These are phyloP conservation scores for Rhynchosporium agropyri DNA, from an alignment of 2,329 filamentous ascomycete species.

Conservation along the genomic window DNA sequence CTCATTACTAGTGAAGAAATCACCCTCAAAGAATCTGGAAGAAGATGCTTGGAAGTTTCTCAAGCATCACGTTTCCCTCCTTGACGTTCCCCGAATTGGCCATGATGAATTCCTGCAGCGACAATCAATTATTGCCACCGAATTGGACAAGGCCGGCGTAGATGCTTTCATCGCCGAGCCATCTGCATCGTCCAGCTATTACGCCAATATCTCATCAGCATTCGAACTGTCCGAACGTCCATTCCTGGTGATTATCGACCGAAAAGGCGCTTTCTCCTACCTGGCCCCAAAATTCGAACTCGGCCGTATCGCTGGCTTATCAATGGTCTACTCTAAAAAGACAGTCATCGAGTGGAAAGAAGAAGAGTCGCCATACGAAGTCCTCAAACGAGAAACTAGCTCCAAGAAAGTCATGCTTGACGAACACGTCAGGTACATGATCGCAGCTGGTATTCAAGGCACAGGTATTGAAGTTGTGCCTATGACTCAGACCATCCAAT, in stretches of 20 bases:
- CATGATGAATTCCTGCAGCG: constrained; percentile 33
- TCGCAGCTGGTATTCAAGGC: constrained; percentile 56
- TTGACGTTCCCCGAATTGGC: constrained; percentile 32
- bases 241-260: constrained; percentile 58
- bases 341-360: constrained; percentile 63
- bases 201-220: constrained; percentile 60
- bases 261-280: constrained; percentile 58
- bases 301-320: constrained; percentile 58
- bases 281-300: constrained; percentile 63
- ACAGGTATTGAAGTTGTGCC: constrained; percentile 58
- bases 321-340: constrained; percentile 54
- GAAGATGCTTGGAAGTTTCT: constrained; percentile 30
- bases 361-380: constrained; percentile 63
- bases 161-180: constrained; percentile 66
- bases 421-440: constrained; percentile 65
- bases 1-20: background rate
- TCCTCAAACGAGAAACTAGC: constrained; percentile 49
- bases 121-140: constrained; percentile 30
- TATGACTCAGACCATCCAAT: constrained; percentile 54
- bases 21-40: constrained; percentile 18
- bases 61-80: constrained; percentile 26
- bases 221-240: constrained; percentile 65
- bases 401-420: constrained; percentile 57
- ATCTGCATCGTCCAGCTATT: constrained; percentile 64
- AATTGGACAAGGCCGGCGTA: constrained; percentile 36